Conservation (phyloP, 179 eudicot species). For the Actinidia chinensis region DNA sequence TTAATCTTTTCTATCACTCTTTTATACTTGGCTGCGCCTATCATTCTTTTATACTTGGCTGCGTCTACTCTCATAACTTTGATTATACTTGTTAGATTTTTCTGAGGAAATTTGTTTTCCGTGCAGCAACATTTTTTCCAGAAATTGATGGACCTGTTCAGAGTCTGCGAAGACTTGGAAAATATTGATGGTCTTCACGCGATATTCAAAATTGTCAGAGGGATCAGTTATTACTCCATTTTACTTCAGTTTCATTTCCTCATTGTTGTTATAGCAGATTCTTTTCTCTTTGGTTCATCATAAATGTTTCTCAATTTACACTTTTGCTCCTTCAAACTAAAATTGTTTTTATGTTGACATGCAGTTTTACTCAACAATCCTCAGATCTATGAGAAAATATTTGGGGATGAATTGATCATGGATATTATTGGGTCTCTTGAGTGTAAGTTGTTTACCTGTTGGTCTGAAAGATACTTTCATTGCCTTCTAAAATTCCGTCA, state of each 20-base stretch:
- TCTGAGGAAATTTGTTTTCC: conserved; percentile 16
- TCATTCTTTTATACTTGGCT: too few relatives aligned
- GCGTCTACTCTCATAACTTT: background rate
- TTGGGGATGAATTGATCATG: conserved; percentile 84
- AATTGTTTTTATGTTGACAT: conserved; percentile 22
- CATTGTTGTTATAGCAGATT: background rate
- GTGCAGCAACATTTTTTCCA: conserved; percentile 80
- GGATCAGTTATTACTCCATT: conserved; percentile 62
- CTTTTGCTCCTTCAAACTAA: conserved; percentile 12
- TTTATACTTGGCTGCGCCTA: background rate
- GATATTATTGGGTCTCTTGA: conserved; percentile 87
- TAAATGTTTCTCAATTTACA: background rate
- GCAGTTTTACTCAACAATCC: conserved; percentile 89
- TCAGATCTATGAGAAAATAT: conserved; percentile 78
- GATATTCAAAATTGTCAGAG: conserved; percentile 75
- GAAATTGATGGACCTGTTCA: conserved; percentile 82
- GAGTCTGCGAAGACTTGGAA: conserved; percentile 85
- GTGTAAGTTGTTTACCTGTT: conserved; percentile 55
- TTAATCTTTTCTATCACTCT: background rate
- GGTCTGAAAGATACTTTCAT: conserved; percentile 7
- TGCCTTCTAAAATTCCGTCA: background rate
- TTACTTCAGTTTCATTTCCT: background rate
- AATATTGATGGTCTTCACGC: conserved; percentile 77
- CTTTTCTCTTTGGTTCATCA: background rate
- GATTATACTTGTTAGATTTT: background rate